Conservation (phyloP, 164 flowering plant genomes). For the Cinnamomum micranthum region DNA sequence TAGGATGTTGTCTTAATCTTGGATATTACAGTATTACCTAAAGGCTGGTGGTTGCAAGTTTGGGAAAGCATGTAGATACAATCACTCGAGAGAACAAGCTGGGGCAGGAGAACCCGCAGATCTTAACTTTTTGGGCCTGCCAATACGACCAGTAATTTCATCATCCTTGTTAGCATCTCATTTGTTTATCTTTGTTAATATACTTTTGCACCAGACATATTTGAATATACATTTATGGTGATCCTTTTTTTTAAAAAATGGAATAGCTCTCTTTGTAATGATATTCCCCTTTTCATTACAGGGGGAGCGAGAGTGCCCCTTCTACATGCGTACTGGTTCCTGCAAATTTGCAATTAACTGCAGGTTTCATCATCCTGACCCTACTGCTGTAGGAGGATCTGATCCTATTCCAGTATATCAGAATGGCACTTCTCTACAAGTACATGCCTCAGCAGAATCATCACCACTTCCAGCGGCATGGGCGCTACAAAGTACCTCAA, state of each 20-base stretch:
- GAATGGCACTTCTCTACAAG: slow-evolving; percentile 44
- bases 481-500: slow-evolving; percentile 48
- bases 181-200: neutral
- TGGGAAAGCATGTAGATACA: slow-evolving; percentile 73
- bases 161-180: neutral
- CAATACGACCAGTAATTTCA: slow-evolving; percentile 69
- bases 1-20: neutral
- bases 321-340: slow-evolving; percentile 86
- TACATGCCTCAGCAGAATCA: slow-evolving; percentile 31
- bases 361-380: slow-evolving; percentile 95
- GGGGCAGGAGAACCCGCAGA: slow-evolving; percentile 34
- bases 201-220: neutral
- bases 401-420: slow-evolving; percentile 44
- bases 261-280: neutral
- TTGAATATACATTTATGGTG: neutral
- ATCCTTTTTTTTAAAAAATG: neutral
- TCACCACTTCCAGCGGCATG: slow-evolving; percentile 45
- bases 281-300: slow-evolving; percentile 20
- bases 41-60: slow-evolving; percentile 75
- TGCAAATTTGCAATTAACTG: slow-evolving; percentile 85
- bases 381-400: slow-evolving; percentile 43
- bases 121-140: slow-evolving; percentile 79
- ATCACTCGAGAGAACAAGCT: slow-evolving; percentile 48
- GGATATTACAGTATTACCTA: slow-evolving; percentile 64
- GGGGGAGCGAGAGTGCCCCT: slow-evolving; percentile 93